Evolutionary conservation across 257 asterid species (phyloP), one percentile per base, ranked within the genome.

Genomic region (Striga asiatica): DNA sequence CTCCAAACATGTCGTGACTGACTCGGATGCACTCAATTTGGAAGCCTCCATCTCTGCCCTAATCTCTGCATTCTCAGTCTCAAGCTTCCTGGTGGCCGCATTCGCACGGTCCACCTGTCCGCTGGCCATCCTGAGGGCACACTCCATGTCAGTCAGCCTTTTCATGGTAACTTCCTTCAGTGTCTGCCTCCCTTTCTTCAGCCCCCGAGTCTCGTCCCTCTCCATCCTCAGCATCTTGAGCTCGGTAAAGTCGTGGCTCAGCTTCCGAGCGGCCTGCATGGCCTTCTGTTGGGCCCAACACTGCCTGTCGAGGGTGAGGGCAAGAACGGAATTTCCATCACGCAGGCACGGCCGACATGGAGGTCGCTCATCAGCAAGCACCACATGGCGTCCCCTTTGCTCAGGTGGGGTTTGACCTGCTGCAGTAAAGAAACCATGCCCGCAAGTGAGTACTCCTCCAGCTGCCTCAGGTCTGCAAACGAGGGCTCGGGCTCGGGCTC

Each of bases 271-370:
- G 53, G 98, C 98, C 72, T 87, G 95, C 89, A 91, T 81, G 2
- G 98, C 96, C 74, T 87, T 91, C 66, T 87, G 84, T 57, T 84
- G 96, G 13, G 96, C 98, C 98, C 98, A 87, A n/a, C 66, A 17
- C 54, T 60, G 4, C 55, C 72, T 12, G 63, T 71, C 64, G 50
- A 45, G 41, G 77, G 71, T 1, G 78, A 76, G 8, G 86, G 84
- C 50, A 71, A 56, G 50, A 74, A 77, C 0, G 98, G 98, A 19
- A 87, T 61, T 12, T 91, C 98, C 89, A 87, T 78, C 66, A 76
- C 80, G 12, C 95, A 84, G 11, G 96, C 96, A 16, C 93, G 78
- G 27, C 88, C 95, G 4, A 84, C 85, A 37, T 88, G 94, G 56
- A 92, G 88, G 71, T 84, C 95, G 58, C 88, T 82, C 92, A 82